Percentiles rank a stretch among this genome's conserved stretches.
Conservation (phyloP, 164 flowering plant species). For the Berberis thunbergii region DNA sequence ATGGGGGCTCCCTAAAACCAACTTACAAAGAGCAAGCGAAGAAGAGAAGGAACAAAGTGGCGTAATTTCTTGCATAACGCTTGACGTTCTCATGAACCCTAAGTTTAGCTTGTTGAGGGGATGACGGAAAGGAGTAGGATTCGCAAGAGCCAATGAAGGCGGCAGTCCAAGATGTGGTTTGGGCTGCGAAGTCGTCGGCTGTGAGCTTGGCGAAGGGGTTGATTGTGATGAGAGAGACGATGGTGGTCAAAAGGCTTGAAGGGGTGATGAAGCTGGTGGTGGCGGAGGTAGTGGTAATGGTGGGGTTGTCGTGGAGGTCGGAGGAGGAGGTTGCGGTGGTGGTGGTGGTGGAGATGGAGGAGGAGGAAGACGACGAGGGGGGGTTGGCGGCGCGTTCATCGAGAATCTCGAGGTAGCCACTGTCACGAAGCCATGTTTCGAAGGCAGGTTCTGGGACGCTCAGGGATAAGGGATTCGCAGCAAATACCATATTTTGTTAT, state of each 20-base stretch:
- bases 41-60: conserved; percentile 43
- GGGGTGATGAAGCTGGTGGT: conserved; percentile 19
- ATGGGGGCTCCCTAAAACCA: no score
- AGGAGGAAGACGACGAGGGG: conserved; percentile 12
- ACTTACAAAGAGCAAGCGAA: conserved; percentile 68
- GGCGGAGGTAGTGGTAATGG: conserved; percentile 10
- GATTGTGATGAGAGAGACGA: conserved; percentile 59
- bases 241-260: conserved; percentile 23
- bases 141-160: conserved; percentile 45
- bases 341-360: conserved; percentile 16
- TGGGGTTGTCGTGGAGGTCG: conserved; percentile 8
- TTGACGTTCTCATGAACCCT: conserved; percentile 84
- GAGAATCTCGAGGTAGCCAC: conserved; percentile 77
- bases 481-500: conserved; percentile 32
- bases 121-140: conserved; percentile 68
- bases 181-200: conserved; percentile 47
- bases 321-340: conserved; percentile 1
- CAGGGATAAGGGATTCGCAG: conserved; percentile 69
- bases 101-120: conserved; percentile 55
- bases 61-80: conserved; percentile 74
- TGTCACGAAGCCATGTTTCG: conserved; percentile 95
- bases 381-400: conserved; percentile 56
- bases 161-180: conserved; percentile 65
- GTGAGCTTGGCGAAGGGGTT: conserved; percentile 84
- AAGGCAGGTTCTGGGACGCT: conserved; percentile 78